Evolutionary conservation across 2,329 filamentous ascomycete genomes (phyloP), one percentile per base, ranked within the genome.

Genomic region (Venturia effusa): DNA sequence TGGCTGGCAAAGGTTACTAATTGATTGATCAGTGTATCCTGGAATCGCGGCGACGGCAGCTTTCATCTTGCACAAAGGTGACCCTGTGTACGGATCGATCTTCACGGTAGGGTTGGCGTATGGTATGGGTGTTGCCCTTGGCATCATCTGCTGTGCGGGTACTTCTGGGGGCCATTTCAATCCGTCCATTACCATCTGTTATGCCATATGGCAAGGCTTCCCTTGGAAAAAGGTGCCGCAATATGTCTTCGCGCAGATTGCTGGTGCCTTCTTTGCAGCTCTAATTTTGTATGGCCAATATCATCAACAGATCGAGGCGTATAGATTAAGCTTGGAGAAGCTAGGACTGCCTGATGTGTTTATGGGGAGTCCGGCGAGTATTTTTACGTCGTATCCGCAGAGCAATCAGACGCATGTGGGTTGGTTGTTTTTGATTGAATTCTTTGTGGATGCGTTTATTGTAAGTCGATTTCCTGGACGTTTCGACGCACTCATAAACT

Each of bases 251-350:
- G 77, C 78, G 7, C 83, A 86, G 68, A 76, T 84, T 37, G 76
- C 84, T 51, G 81, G 83, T 6, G 75, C 81, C 2, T 84, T 85
- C 69, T 71, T 83, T 19, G 83, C 82, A n/a, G 81, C 77, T 3
- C 68, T 84, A n/a, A 62, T 85, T 2, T 72, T 86, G 13, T 80
- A 84, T 72, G 82, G 78, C n/a, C 80, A 82, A 73, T 86, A 84
- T 68, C 79, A 81, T 71, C 74, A 81, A 45, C 77, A 85, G 66
- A 74, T 84, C 30, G 66, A 71, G 11, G 72, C 70, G 3, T 77
- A 74, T 61, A 74, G 76, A 61, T 77, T 74, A 4, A 73, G 72
- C 11, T 73, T 76, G 8, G 70, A 75, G 30, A 75, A 73, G 1
- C 69, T 70, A 19, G 76, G 78, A 11, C 65, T 73, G 54, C 73